phyloP scores from a whole-genome alignment of 345 rosid genomes.

The Eucalyptus curtisii region DNA sequence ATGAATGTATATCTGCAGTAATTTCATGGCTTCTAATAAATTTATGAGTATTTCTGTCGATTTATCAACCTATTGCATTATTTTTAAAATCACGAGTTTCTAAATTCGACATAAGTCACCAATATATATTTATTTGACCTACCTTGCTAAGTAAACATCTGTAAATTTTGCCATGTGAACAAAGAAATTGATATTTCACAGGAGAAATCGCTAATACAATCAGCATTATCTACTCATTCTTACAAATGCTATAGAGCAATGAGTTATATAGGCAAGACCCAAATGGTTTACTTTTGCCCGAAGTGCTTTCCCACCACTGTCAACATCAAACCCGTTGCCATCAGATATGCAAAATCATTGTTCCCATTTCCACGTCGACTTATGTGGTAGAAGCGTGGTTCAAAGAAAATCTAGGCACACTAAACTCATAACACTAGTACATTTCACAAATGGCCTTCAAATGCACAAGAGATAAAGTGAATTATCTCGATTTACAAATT shows the following conservation, averaged over 20 bases:
- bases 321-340: accelerated
- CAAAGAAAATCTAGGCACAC: neutral
- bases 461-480: neutral
- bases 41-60: neutral
- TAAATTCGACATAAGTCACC: neutral
- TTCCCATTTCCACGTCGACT: neutral
- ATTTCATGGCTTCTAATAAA: neutral
- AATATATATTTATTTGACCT: neutral
- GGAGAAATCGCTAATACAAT: accelerated
- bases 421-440: accelerated
- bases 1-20: accelerated
- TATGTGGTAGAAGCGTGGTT: neutral
- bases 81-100: neutral
- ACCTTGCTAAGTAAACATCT: accelerated
- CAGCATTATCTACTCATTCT: accelerated
- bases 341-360: neutral
- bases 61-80: neutral
- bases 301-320: neutral
- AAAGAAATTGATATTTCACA: neutral
- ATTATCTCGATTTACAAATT: neutral
- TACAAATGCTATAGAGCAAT: too few species aligned
- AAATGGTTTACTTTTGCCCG: neutral
- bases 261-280: too few species aligned
- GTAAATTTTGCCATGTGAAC: neutral
- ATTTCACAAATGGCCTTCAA: neutral